Conservation (phyloP, 306 rosid genomes). For the Medicago ruthenica region DNA sequence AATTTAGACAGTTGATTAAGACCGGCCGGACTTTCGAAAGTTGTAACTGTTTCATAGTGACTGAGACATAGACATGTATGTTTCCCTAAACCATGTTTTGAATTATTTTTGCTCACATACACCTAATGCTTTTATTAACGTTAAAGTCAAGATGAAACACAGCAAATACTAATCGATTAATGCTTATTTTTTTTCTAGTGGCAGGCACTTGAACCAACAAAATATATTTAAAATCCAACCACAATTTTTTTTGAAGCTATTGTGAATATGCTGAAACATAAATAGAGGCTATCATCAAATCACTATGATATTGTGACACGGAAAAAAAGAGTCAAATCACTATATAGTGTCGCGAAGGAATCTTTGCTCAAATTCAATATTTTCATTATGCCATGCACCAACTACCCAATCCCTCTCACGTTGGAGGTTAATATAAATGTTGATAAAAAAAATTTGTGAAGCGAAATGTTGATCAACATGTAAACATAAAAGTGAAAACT, state of each 20-base stretch:
- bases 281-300: slow-evolving; percentile 12
- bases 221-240: not conserved
- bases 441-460: too few relatives aligned
- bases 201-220: slow-evolving; percentile 3
- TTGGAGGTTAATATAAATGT: too few relatives aligned
- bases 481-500: too few relatives aligned
- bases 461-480: too few relatives aligned
- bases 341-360: not conserved
- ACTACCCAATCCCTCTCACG: too few relatives aligned
- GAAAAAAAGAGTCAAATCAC: not conserved
- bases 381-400: too few relatives aligned
- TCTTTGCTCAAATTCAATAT: not conserved
- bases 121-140: not conserved
- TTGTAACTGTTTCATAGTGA: too few relatives aligned
- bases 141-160: not conserved
- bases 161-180: not conserved
- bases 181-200: not conserved
- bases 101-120: not conserved
- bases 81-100: too few relatives aligned
- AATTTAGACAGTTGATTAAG: too few relatives aligned
- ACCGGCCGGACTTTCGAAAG: too few relatives aligned
- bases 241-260: slow-evolving; percentile 10
- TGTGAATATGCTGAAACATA: slow-evolving; percentile 19
- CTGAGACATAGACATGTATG: too few relatives aligned
- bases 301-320: not conserved